Percentiles rank a stretch among this genome's conserved stretches.
These are phyloP conservation scores for Astragalus glycyphyllos DNA, from an alignment of 306 rosid genomes.

Conservation along the genomic window DNA sequence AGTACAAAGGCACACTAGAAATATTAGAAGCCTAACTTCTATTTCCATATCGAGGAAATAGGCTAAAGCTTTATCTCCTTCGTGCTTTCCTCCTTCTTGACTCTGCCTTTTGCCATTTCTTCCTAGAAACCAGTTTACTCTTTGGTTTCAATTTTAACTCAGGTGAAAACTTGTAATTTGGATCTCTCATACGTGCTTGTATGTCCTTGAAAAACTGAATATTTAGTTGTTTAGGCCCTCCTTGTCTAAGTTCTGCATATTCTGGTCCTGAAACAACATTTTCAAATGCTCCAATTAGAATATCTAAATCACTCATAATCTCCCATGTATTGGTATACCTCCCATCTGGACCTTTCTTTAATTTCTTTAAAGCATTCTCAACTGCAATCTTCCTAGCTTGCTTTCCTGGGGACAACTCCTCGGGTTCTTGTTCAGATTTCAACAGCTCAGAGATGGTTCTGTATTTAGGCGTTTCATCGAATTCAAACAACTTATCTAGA, in stretches of 20 bases:
- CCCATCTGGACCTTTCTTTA: constrained; percentile 91
- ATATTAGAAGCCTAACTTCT: constrained; percentile 19
- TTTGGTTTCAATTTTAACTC: constrained; percentile 84
- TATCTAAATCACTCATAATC: constrained; percentile 84
- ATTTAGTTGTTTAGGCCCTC: constrained; percentile 74
- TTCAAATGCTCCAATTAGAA: constrained; percentile 85
- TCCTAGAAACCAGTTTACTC: constrained; percentile 71
- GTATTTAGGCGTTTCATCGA: constrained; percentile 82
- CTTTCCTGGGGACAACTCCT: constrained; percentile 86
- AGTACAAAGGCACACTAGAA: constrained; percentile 15
- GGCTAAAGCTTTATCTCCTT: constrained; percentile 36
- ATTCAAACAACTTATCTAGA: constrained; percentile 79
- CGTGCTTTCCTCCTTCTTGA: constrained; percentile 82
- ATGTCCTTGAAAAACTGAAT: constrained; percentile 84
- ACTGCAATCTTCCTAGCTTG: constrained; percentile 86
- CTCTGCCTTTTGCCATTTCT: constrained; percentile 83
- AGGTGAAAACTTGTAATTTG: constrained; percentile 75
- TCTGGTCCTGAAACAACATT: constrained; percentile 87
- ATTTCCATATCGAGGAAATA: constrained; percentile 9
- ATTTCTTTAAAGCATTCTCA: constrained; percentile 79
- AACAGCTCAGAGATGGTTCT: constrained; percentile 69
- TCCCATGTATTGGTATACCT: constrained; percentile 81
- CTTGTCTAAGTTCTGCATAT: constrained; percentile 78
- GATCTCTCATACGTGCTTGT: constrained; percentile 86
- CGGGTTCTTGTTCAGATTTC: constrained; percentile 80